Conservation (phyloP, 352 stramenopile genomes). For the Globisporangium megalacanthum region DNA sequence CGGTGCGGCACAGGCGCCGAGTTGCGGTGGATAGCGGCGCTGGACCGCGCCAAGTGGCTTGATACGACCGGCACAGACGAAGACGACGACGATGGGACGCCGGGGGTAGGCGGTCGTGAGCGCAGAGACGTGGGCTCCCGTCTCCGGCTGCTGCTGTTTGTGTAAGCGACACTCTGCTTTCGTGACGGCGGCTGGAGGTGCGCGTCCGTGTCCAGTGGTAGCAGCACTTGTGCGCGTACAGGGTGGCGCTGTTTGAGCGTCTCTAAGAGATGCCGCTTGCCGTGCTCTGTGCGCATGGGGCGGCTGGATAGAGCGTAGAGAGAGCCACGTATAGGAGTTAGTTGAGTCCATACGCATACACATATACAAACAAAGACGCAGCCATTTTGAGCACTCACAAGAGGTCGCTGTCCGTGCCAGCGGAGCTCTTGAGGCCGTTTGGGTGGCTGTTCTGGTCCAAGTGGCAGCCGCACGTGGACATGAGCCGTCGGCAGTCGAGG, state of each 20-base stretch:
- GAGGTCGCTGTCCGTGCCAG: not conserved
- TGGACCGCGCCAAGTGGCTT: constrained; percentile 9
- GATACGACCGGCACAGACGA: constrained; percentile 6
- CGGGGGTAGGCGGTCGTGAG: not conserved
- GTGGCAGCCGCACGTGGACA: constrained; percentile 18
- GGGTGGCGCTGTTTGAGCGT: constrained; percentile 13
- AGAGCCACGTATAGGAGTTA: too few relatives aligned
- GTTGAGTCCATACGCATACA: not conserved
- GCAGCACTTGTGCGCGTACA: constrained; percentile 4
- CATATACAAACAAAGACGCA: not conserved
- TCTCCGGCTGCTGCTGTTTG: constrained; percentile 4
- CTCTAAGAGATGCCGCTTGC: constrained; percentile 17
- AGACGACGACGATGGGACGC: constrained; percentile 2
- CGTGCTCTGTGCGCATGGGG: constrained; percentile 6
- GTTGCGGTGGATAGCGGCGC: constrained; percentile 4
- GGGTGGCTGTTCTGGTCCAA: constrained; percentile 9
- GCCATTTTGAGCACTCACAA: constrained; percentile 2
- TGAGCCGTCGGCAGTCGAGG: constrained; percentile 12
- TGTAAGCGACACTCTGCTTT: not conserved
- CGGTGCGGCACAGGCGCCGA: constrained; percentile 10
- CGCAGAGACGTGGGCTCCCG: not conserved
- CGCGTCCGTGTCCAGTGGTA: constrained; percentile 4
- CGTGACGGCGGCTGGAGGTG: not conserved
- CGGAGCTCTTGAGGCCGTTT: constrained; percentile 4
- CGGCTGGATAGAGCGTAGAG: not conserved